Evolutionary conservation across 2,329 filamentous ascomycete genomes (phyloP), one percentile per base, ranked within the genome.

Genomic region (Rutstroemia sp.): DNA sequence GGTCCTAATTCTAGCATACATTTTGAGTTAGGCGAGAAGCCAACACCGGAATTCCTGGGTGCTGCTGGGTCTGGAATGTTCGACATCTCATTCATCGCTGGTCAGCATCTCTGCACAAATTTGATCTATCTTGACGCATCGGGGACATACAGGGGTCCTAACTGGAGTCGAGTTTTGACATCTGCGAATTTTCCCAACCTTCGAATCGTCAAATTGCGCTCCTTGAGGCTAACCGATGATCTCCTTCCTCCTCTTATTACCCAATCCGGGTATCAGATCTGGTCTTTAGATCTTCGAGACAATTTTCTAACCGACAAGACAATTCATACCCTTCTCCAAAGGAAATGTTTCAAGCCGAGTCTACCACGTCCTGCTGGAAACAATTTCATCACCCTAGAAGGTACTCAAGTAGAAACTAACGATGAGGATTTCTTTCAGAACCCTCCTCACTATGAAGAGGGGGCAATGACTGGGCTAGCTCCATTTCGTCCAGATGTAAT

Each of bases 281-380:
- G 81, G 81, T 82, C 81, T 61, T 64, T 85, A 4, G 80, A 85
- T 59, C 50, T 85, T 0, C 71, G 73, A 39, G 53, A 73, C 5
- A 86, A 85, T 61, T 73, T 71, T 10, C 64, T 85, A 9, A 77
- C 74, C 0, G 80, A 84, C 62, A 62, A 39, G 2, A 62, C 70
- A 3, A 62, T 82, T 10, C 64, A 71, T 7, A 39, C 49, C 2
- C 59, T 77, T 14, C 58, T 67, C 5, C 45, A 66, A 5, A 60
- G 62, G 18, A 74, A 71, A 58, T 45, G 53, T 12, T 55, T 55
- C 8, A 16, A 44, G 3, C 19, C 6, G 4, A 41, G 47, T n/a
- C 41, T 55, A 3, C 53, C 53, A 23, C 7, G 16, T n/a, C 23
- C 27, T 9, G 19, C 19, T 5, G 27, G 44, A 47, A 47, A 18